Conservation (phyloP, 768 basidiomycete species). For the Mycena albidolilacea region DNA sequence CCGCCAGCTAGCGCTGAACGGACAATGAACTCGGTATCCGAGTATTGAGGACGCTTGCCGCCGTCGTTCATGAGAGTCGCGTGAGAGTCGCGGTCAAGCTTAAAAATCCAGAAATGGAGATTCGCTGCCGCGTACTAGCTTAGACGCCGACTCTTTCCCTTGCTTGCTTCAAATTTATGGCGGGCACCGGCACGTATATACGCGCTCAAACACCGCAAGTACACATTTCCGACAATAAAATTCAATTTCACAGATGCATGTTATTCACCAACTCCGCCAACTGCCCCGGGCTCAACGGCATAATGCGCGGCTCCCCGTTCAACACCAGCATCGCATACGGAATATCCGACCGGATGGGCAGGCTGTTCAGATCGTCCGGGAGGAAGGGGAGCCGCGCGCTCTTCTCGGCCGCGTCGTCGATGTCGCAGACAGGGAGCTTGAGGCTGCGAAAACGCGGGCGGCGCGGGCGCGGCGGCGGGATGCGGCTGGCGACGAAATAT, state of each 20-base stretch:
- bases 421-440: slow-evolving; percentile 25
- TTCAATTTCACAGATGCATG: slow-evolving; percentile 17
- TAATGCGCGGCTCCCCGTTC: slow-evolving; percentile 32
- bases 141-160: no score
- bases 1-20: slow-evolving; percentile 95
- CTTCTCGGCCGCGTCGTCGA: slow-evolving; percentile 16
- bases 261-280: slow-evolving; percentile 17
- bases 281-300: slow-evolving; percentile 24
- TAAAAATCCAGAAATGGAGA: background rate
- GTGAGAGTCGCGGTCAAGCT: slow-evolving; percentile 8
- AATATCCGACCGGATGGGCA: slow-evolving; percentile 15
- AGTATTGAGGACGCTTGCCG: slow-evolving; percentile 17
- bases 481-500: background rate
- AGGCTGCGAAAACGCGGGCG: slow-evolving; percentile 29
- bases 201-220: no score
- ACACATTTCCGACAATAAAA: background rate
- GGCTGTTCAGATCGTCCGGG: slow-evolving; percentile 23
- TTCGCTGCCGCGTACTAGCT: no score
- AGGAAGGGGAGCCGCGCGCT: slow-evolving; percentile 25
- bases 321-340: slow-evolving; percentile 25
- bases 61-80: slow-evolving; percentile 11
- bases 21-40: slow-evolving; percentile 53
- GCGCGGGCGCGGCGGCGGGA: slow-evolving; percentile 3
- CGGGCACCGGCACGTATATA: no score
- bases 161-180: no score